Evolutionary conservation across 495 filamentous ascomycete species (phyloP), one percentile per base, ranked within the genome.

Genomic region (Hypomontagnella submonticulosa): DNA sequence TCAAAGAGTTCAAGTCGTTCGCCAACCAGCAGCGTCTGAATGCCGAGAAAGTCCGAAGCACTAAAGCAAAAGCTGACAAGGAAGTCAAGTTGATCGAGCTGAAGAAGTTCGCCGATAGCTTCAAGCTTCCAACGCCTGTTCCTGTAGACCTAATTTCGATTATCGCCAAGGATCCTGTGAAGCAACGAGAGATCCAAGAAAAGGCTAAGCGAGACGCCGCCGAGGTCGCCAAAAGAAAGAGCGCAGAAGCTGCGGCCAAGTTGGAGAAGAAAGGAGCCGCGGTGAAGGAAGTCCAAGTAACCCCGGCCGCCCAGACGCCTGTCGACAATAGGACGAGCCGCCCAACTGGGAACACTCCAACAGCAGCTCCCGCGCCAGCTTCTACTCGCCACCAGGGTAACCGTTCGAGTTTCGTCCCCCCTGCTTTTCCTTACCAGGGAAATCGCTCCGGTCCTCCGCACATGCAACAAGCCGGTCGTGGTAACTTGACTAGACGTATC

Each of bases 61-160:
- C 83, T 50, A 91, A 92, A 71, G 87, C 86, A 16, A 92, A 89
- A 60, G 87, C 88, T 20, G 91, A 97, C 66, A 95, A 96, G 71
- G 90, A 90, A 60, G 84, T 93, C 65, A 97, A 96, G 78, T 74
- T 99, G 54, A 93, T 90, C 58, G 95, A 99, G 71, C 78, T 99
- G 57, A 93, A 93, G 84, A 97, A 92, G 65, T 99, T 99, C 71
- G 91, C 96, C 0, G 81, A 89, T 69, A 95, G 83, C 75, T 99
- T 99, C 81, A 97, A 97, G 76, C 85, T 99, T 1, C 85, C 88
- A 9, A 97, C 92, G 1, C 92, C 92, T 8, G 92, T 99, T 7
- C 95, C 95, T 5, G 87, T 86, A 61, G 95, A 99, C 76, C 77
- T 99, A 44, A 91, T 99, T 18, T 88, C 91, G 2, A 99, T 99